Base-by-base conservation (phyloP, 2,329 filamentous ascomycete species). In the Ilyonectria destructans region DNA sequence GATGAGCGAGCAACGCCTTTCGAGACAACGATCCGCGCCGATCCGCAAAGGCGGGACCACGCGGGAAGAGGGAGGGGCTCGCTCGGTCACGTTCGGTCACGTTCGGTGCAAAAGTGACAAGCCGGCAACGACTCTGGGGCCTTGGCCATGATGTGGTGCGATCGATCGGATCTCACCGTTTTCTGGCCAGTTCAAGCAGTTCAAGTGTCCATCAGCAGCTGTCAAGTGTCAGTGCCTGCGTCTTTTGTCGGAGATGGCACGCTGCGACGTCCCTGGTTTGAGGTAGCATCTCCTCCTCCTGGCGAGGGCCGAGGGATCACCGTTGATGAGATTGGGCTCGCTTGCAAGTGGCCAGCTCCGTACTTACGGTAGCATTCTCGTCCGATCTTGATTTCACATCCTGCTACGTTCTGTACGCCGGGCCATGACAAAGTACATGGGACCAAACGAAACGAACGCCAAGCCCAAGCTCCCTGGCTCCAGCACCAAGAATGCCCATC, bases 371-470 rank as follows among this genome's bases (percentile, higher is more conserved):
- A 35, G 43, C 48, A 68, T 71, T 58, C 58, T 59, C 65, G 40
- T 65, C 68, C 51, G 58, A 60, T 59, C 37, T 60, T 57, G 43
- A 40, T 52, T 35, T 61, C 46, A 29, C 57, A 40, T 21, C 43
- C 57, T 37, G 48, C 58, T 54, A 35, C 55, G 19, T 29, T 31
- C 62, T 23, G 33, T 23, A 45, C 54, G 49, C 26, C 57, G 52
- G 23, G 21, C 31, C 12, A 33, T 33, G 6, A 52, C 52, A 26
- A 43, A 55, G 21, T 58, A 54, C 45, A 56, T 37, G 58, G 46
- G 43, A 71, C 51, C 51, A 35, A 67, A 51, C 65, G 67, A 69
- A 62, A 72, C 67, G 63, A 70, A 70, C 60, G 46, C 51, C 49
- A 49, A 67, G 71, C 62, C 65, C 60, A 58, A 75, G 67, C 61